These are phyloP conservation scores for Chrysoporthe austroafricana DNA, from an alignment of 2,329 filamentous ascomycete genomes.

Conservation along the genomic window DNA sequence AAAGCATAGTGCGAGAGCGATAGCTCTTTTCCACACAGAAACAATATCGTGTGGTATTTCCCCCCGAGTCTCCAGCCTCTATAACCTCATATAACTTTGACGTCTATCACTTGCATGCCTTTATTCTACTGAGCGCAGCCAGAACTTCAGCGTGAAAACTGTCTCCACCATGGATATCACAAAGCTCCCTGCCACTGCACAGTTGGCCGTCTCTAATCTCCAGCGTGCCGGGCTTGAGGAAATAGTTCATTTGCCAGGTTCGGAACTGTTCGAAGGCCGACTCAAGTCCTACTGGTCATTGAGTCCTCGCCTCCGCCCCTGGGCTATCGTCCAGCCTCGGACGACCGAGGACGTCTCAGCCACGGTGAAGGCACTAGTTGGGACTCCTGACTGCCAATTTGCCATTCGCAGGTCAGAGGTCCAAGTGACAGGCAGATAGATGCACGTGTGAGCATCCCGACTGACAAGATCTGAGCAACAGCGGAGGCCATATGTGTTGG, in stretches of 20 bases:
- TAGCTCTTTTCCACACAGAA: too few species aligned
- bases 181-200: neutral
- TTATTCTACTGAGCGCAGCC: neutral
- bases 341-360: neutral
- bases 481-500: constrained; percentile 8
- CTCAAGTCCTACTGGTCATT: constrained; percentile 11
- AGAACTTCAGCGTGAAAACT: neutral
- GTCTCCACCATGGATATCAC: neutral
- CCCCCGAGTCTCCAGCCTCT: neutral
- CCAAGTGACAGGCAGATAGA: too few species aligned
- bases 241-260: neutral
- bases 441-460: neutral
- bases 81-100: neutral
- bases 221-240: neutral
- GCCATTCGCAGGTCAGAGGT: constrained; percentile 9
- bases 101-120: neutral
- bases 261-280: constrained; percentile 2
- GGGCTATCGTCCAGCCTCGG: constrained; percentile 11
- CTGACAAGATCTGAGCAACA: neutral
- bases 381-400: constrained; percentile 4
- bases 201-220: neutral
- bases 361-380: neutral
- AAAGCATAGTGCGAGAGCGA: too few species aligned
- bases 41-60: too few species aligned
- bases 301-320: constrained; percentile 4